Percentiles rank a stretch among this genome's conserved stretches.
Conservation (phyloP, 768 basidiomycete genomes). For the Tylopilus rubrobrunneus region DNA sequence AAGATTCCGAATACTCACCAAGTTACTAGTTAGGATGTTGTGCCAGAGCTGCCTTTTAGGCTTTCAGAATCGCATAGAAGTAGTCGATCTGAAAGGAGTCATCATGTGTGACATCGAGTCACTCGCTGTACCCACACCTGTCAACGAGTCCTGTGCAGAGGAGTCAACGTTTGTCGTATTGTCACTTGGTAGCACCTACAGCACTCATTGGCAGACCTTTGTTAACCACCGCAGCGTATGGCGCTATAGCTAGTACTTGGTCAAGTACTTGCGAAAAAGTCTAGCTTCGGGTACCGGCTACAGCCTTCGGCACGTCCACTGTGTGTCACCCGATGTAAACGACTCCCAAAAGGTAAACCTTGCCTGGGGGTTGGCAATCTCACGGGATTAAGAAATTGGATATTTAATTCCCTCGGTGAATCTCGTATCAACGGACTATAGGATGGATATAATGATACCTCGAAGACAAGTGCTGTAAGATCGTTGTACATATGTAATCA, state of each 20-base stretch:
- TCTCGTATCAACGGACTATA: not conserved
- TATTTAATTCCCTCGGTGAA: not conserved
- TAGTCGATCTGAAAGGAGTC: not conserved
- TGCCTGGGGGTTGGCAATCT: slow-evolving; percentile 35
- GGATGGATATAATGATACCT: slow-evolving; percentile 8
- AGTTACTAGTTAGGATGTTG: not conserved
- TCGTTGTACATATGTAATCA: too few relatives aligned
- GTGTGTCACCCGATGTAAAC: slow-evolving; percentile 26
- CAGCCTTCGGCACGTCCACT: slow-evolving; percentile 24
- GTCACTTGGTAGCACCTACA: not conserved
- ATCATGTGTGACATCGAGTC: slow-evolving; percentile 5
- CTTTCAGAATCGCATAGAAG: not conserved
- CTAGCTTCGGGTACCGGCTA: too few relatives aligned
- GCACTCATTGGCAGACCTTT: too few relatives aligned
- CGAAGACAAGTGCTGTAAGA: not conserved
- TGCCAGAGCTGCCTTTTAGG: not conserved
- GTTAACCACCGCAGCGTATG: too few relatives aligned
- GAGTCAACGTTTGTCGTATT: not conserved
- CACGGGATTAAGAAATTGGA: slow-evolving; percentile 18
- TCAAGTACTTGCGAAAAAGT: too few relatives aligned
- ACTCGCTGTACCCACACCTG: not conserved
- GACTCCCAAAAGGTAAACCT: slow-evolving; percentile 28
- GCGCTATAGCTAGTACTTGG: too few relatives aligned
- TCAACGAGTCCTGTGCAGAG: too few relatives aligned
- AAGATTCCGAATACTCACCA: not conserved